These are phyloP conservation scores for Pythium coloratum DNA, from an alignment of 352 stramenopile genomes.

Conservation along the genomic window DNA sequence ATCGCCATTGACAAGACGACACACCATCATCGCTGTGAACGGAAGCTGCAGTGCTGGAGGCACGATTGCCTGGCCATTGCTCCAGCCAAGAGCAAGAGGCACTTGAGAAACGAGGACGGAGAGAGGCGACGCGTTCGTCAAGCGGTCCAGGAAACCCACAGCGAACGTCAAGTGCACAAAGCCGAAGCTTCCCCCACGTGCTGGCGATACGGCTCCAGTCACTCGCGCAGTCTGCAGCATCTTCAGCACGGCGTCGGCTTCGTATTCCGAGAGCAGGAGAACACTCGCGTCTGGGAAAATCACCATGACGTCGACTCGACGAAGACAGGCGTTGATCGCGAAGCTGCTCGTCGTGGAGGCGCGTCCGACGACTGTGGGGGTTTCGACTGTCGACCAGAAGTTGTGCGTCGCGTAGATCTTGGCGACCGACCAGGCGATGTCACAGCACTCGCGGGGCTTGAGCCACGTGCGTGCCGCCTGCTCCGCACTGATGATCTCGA, in stretches of 20 bases:
- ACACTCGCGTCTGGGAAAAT: constrained; percentile 39
- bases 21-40: neutral
- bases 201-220: neutral
- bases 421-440: constrained; percentile 26
- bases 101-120: neutral
- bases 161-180: constrained; percentile 13
- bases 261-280: constrained; percentile 40
- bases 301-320: constrained; percentile 37
- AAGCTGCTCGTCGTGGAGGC: neutral
- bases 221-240: constrained; percentile 24
- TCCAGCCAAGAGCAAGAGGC: neutral
- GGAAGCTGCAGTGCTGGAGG: neutral
- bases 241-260: constrained; percentile 41
- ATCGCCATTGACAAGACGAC: constrained; percentile 10
- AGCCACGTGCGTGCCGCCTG: neutral
- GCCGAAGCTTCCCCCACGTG: neutral
- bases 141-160: neutral
- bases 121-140: neutral
- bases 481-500: neutral
- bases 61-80: neutral
- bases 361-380: neutral
- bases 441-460: neutral
- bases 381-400: constrained; percentile 38
- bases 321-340: constrained; percentile 5
- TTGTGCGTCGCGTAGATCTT: constrained; percentile 41